Percentiles rank a stretch among this genome's conserved stretches.
Evolutionary conservation across 2,329 filamentous ascomycete genomes (phyloP).

Genomic region (Cryphonectria parasitica): DNA sequence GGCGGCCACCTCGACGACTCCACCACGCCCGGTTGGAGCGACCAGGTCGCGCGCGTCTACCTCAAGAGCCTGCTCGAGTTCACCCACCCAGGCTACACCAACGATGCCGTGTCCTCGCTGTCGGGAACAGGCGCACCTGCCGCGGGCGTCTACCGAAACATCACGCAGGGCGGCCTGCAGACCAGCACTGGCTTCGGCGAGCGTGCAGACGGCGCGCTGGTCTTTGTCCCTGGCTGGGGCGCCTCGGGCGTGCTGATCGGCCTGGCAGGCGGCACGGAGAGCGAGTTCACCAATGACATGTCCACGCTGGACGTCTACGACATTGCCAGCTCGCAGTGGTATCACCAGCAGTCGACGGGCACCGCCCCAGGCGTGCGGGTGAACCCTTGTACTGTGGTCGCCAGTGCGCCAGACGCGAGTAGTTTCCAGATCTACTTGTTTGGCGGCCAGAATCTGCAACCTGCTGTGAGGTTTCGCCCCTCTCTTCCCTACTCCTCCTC

Average conservation of each 20-base stretch:
- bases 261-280: conserved; percentile 70
- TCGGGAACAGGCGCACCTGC: conserved; percentile 59
- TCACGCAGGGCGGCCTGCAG: conserved; percentile 73
- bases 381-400: conserved; percentile 72
- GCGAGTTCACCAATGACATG: conserved; percentile 61
- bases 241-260: conserved; percentile 71
- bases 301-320: conserved; percentile 72
- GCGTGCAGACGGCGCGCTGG: conserved; percentile 72
- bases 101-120: conserved; percentile 63
- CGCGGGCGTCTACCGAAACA: conserved; percentile 71
- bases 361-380: conserved; percentile 66
- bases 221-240: conserved; percentile 77
- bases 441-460: conserved; percentile 73
- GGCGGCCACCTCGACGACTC: conserved; percentile 71
- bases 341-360: conserved; percentile 72
- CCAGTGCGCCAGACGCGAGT: conserved; percentile 70
- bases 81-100: conserved; percentile 71
- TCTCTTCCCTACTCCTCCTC: too few species aligned
- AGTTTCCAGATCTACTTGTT: conserved; percentile 81
- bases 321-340: conserved; percentile 72
- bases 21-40: conserved; percentile 68
- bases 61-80: conserved; percentile 76
- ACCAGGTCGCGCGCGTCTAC: conserved; percentile 65
- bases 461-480: conserved; percentile 48
- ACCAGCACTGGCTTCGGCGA: conserved; percentile 69